Conservation (phyloP, 192 early-diverging fungal species). For the Entomortierella lignicola region DNA sequence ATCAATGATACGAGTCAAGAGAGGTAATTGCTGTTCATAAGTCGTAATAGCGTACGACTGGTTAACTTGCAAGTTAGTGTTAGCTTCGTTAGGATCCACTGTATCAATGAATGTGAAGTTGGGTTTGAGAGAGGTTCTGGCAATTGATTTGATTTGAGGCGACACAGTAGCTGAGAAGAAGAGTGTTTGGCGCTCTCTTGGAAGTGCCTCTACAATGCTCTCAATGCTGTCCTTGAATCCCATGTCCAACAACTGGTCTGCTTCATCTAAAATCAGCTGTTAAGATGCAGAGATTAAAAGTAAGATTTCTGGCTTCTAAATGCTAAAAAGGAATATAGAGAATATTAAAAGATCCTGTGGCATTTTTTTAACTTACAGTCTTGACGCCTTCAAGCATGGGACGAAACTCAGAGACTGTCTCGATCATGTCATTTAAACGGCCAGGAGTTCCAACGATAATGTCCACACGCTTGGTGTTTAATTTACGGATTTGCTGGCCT, state of each 20-base stretch:
- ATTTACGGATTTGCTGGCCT: constrained; percentile 59
- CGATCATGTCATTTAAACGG: constrained; percentile 83
- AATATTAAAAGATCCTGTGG: background rate
- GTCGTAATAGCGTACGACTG: constrained; percentile 82
- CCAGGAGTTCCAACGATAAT: constrained; percentile 97
- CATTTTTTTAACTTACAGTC: constrained; percentile 51
- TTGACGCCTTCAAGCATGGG: constrained; percentile 58
- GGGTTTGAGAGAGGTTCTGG: constrained; percentile 69
- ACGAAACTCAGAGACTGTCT: constrained; percentile 64
- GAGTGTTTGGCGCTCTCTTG: constrained; percentile 84
- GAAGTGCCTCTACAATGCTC: constrained; percentile 69
- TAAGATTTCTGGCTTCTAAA: background rate
- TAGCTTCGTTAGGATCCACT: constrained; percentile 85
- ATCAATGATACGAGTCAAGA: constrained; percentile 74
- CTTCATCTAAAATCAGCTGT: constrained; percentile 91
- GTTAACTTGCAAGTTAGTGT: constrained; percentile 81
- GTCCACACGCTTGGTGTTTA: constrained; percentile 72
- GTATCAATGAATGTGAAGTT: constrained; percentile 74
- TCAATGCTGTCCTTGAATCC: constrained; percentile 92
- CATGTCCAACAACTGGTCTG: constrained; percentile 94
- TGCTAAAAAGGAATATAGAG: too few relatives aligned
- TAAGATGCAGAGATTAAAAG: background rate
- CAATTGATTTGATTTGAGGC: constrained; percentile 73
- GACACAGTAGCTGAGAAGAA: constrained; percentile 96
- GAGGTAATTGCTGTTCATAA: constrained; percentile 67